Evolutionary conservation across 768 basidiomycete genomes (phyloP), one percentile per base, ranked within the genome.

Genomic region (Suillus occidentalis): DNA sequence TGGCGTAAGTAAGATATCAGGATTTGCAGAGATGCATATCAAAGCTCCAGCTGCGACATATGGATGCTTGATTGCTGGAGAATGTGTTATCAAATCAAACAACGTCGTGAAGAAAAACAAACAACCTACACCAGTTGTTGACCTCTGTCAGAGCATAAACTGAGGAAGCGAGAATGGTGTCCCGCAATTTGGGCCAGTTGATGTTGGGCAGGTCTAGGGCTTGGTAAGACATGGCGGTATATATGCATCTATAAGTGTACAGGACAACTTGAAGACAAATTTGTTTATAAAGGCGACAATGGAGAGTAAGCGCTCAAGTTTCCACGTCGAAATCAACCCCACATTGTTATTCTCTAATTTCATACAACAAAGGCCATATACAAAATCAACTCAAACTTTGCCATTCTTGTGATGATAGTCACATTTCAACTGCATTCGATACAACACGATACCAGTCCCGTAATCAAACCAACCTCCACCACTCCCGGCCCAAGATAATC

Each of bases 11-110:
- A 63, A 6, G 18, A 63, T 8, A n/a, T 59, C 63, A 20, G 63
- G 63, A 31, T 39, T 63, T 14, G 12, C 7, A 28, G 16, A 42
- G 34, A 63, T 40, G 18, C 34, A 60, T 25, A 63, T n/a, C 13
- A 63, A 20, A 28, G 43, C 34, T 22, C 31, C 40, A 31, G 56
- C 42, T 25, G 45, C 28, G 2, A 60, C 6, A 20, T 61, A 63
- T 53, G 63, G 63, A 18, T 63, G 63, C 16, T 10, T 31, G 20
- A 43, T 63, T 40, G 63, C 63, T 63, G 36, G n/a, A 49, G 36
- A 14, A 9, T 14, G 13, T 14, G 34, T 37, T 16, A 18, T 45
- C 12, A 7, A 36, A 31, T 28, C 16, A 14, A 63, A 16, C 14
- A 16, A 39, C 34, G 1, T 47, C 57, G 12, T 13, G 14, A 36